A percentile compares a stretch with the other conserved stretches of the same genome.
Evolutionary conservation across 352 stramenopile species (phyloP).

Genomic region (Phytophthora sojae): DNA sequence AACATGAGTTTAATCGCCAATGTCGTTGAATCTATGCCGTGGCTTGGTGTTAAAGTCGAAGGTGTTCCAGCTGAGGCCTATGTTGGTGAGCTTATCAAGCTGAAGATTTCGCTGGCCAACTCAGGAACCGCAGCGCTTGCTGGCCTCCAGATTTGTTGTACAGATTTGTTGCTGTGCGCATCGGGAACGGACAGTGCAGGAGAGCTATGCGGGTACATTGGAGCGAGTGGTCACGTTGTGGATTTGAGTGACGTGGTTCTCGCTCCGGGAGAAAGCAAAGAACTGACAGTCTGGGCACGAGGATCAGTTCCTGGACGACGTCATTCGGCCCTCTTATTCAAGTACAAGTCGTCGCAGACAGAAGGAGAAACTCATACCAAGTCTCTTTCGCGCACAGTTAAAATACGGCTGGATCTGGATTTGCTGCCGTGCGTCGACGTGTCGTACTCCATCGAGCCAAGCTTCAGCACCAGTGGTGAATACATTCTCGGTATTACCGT

Average conservation of each 20-base stretch:
- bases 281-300: conserved; percentile 65
- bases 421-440: conserved; percentile 69
- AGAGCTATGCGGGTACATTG: conserved; percentile 61
- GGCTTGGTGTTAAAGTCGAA: conserved; percentile 78
- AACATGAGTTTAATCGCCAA: conserved; percentile 83
- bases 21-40: conserved; percentile 79
- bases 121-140: conserved; percentile 56
- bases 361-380: conserved; percentile 27
- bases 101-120: conserved; percentile 67
- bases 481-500: conserved; percentile 82
- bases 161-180: conserved; percentile 66
- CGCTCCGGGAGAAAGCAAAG: conserved; percentile 54
- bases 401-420: conserved; percentile 68
- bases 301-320: conserved; percentile 49
- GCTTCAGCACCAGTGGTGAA: conserved; percentile 64
- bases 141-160: conserved; percentile 70
- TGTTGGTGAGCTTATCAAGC: conserved; percentile 69
- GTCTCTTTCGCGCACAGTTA: conserved; percentile 46
- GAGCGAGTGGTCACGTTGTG: conserved; percentile 69
- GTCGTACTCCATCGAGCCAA: conserved; percentile 74
- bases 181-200: conserved; percentile 34
- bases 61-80: conserved; percentile 49
- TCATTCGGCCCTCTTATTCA: conserved; percentile 69
- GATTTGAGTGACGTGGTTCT: conserved; percentile 63
- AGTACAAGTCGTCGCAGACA: conserved; percentile 53